Evolutionary conservation across 805 yeast species (phyloP), one percentile per base, ranked within the genome.

Genomic region (Sugiyamaella marilandica): DNA sequence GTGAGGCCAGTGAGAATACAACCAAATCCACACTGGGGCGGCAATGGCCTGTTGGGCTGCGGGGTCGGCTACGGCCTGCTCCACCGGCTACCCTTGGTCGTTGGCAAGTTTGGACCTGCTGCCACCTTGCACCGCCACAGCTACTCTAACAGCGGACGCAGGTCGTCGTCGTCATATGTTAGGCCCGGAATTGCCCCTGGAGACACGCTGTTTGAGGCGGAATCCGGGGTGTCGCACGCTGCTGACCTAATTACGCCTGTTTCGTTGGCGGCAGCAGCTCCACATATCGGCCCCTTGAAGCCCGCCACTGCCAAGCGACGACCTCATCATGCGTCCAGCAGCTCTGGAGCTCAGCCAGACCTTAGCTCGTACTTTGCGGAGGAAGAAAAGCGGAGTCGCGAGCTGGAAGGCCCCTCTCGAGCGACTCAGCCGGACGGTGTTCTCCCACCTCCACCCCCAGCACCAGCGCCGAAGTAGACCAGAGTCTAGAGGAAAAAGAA

Each of bases 1-100:
- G 83, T 89, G 37, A 78, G 99, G 60, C 96, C 96, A 0, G 91
- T 92, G 2, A 82, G 87, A 0, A 87, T 91, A n/a, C 74, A 79
- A 50, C 85, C 88, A 2, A 72, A 77, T n/a, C 76, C 77, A n/a
- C 67, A 72, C 14, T 87, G 94, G 89, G 88, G 90, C n/a, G 89
- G 91, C 13, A 78, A 74, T 58, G 96, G 96, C 1, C 73, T 89
- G 35, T 70, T 92, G 35, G 99, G 99, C 1, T 90, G 97, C 70
- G 95, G 91, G 58, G 95, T 92, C 16, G 98, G 97, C 0, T 91
- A 90, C 62, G 99, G 99, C 0, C 75, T 86, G 49, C 72, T 92
- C 48, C 98, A 92, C 65, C 73, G 94, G 55, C 70, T 87, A n/a
- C 97, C 98, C 1, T 80, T 82, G 53, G 85, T 81, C 2, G 59